phyloP scores from a whole-genome alignment of 352 stramenopile species.

The Phytophthora brassicae region DNA sequence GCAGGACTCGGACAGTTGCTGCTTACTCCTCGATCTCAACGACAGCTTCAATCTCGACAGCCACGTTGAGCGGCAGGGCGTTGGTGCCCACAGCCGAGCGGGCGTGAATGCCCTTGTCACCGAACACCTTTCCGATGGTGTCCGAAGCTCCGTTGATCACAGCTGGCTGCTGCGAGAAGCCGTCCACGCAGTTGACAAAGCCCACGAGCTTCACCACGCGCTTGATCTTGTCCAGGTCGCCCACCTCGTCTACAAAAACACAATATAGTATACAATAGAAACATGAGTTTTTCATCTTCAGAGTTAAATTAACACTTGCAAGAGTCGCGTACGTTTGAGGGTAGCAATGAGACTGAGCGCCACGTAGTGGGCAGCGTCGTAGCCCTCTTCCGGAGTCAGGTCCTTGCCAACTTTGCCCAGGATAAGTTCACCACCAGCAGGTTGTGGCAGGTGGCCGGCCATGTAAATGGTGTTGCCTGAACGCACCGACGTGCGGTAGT shows the following conservation, averaged over 20 bases:
- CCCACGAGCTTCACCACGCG: conserved; percentile 95
- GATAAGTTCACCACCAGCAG: conserved; percentile 74
- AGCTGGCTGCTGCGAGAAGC: conserved; percentile 89
- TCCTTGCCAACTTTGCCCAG: conserved; percentile 90
- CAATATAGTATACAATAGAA: neutral
- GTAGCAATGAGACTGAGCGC: conserved; percentile 91
- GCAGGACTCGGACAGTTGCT: neutral
- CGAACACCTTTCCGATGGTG: conserved; percentile 91
- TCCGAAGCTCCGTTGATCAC: conserved; percentile 97
- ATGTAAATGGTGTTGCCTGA: conserved; percentile 86
- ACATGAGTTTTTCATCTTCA: neutral
- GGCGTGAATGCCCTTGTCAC: conserved; percentile 88
- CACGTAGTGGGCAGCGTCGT: conserved; percentile 88
- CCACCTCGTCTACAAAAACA: conserved; percentile 64
- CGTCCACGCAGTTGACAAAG: conserved; percentile 95
- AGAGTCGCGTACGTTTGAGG: conserved; percentile 72
- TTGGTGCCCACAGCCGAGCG: conserved; percentile 96
- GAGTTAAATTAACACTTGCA: neutral
- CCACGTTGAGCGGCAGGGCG: conserved; percentile 95
- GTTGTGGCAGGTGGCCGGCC: conserved; percentile 80
- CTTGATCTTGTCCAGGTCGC: conserved; percentile 93
- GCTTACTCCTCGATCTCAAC: conserved; percentile 91
- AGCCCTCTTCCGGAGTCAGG: conserved; percentile 88
- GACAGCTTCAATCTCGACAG: conserved; percentile 97
- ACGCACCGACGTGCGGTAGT: conserved; percentile 86